Evolutionary conservation across 768 basidiomycete genomes (phyloP), one percentile per base, ranked within the genome.

Genomic region (Holtermannia corniformis): DNA sequence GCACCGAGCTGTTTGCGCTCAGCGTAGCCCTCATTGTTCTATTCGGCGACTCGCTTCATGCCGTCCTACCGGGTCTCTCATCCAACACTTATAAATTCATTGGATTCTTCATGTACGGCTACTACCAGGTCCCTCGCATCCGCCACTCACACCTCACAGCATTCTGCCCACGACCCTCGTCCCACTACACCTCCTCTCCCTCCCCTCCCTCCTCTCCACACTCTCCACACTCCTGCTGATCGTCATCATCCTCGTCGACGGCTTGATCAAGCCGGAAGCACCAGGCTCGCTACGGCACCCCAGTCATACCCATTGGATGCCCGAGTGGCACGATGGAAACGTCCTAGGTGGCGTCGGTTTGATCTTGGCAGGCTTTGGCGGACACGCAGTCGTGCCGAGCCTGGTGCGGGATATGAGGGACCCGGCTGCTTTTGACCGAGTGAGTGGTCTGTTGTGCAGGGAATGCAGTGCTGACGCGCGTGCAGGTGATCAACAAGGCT

Each of bases 361-460:
- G 56, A 82, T 96, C 64, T 89, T 97, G 82, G 86, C 87, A 5
- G 89, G 91, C 82, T 92, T 93, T 63, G 82, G 88, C 2, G 91
- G 91, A 1, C 93, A 97, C 67, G 84, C 88, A 13, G 85, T 92
- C 24, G 85, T 97, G 46, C 92, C 92, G 19, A 87, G 85, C 20
- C 72, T 97, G 14, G 89, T 86, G 3, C 79, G 82, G 62, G 92
- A 97, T 71, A 95, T 96, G 92, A 66, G 67, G 55, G 81, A 90
- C 59, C 91, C 91, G 5, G 76, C 77, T 23, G 77, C 82, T 58
- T 96, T 92, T 69, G 80, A 85, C 68, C 72, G 70, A 49, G 88
- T 91, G 81, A 53, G 55, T 44, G 25, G 16, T 23, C 12, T 12
- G n/a, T 22, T 20, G 7, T 49, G 20, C n/a, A 12, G 16, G 21